A percentile compares a stretch with the other conserved stretches of the same genome.
phyloP scores from a whole-genome alignment of 1,284 basidiomycete genomes.

The Violaceomyces palustris region DNA sequence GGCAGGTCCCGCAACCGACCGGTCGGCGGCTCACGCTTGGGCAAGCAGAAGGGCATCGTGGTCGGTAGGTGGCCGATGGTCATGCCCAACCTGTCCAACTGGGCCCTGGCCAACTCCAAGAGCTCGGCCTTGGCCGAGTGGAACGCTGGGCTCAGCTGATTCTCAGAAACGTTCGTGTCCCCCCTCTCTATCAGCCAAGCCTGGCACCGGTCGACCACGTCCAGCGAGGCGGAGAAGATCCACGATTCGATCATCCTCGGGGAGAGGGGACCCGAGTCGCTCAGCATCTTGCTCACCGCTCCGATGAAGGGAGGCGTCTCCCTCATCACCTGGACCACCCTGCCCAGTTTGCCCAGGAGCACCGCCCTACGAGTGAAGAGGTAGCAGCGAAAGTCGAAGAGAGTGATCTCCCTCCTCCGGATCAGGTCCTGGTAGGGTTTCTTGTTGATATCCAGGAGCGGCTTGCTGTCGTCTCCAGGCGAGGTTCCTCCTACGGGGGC shows the following conservation, averaged over 20 bases:
- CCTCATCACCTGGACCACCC: conserved; percentile 64
- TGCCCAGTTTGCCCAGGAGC: conserved; percentile 69
- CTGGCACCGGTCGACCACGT: conserved; percentile 77
- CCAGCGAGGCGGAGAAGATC: conserved; percentile 85
- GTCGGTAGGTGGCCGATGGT: conserved; percentile 66
- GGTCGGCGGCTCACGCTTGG: background rate
- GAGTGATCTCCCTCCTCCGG: conserved; percentile 79
- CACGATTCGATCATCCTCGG: conserved; percentile 79
- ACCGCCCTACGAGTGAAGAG: conserved; percentile 79
- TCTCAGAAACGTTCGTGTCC: conserved; percentile 7
- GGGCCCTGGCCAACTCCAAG: conserved; percentile 66
- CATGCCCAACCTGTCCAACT: conserved; percentile 80
- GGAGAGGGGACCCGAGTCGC: conserved; percentile 61
- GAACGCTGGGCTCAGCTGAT: conserved; percentile 33
- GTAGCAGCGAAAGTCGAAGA: conserved; percentile 91
- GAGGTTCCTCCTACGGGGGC: conserved; percentile 27
- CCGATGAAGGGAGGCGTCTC: conserved; percentile 70
- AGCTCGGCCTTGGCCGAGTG: conserved; percentile 67
- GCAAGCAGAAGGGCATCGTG: conserved; percentile 60
- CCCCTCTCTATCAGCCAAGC: conserved; percentile 59
- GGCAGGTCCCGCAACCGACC: conserved; percentile 18
- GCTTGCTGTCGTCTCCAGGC: conserved; percentile 70
- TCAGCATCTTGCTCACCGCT: conserved; percentile 71
- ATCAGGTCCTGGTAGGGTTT: conserved; percentile 87
- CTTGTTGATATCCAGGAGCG: conserved; percentile 71